Conservation (phyloP, 306 rosid species). For the Citrullus mucosospermus region DNA sequence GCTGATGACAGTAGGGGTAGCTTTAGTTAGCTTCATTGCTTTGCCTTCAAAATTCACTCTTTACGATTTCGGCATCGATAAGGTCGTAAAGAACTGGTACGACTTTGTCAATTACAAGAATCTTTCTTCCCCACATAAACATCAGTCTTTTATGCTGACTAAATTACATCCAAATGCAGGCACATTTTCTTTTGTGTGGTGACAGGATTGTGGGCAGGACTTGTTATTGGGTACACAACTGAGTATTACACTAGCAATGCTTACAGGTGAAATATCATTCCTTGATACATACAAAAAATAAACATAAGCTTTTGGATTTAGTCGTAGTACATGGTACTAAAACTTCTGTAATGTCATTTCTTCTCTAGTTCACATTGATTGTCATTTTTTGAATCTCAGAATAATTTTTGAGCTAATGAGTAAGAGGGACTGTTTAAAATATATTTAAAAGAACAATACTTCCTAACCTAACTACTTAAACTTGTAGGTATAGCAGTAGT, state of each 20-base stretch:
- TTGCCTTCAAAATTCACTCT: constrained; percentile 63
- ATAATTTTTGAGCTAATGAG: background rate
- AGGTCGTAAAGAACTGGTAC: constrained; percentile 57
- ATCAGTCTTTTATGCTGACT: background rate
- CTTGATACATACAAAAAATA: background rate
- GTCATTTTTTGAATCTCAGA: background rate
- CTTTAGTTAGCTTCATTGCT: constrained; percentile 37
- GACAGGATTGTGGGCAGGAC: constrained; percentile 70
- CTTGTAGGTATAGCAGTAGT: background rate
- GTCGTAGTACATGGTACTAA: background rate
- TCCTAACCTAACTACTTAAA: no score
- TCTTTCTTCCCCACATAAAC: background rate
- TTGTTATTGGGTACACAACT: constrained; percentile 57
- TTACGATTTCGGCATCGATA: constrained; percentile 34
- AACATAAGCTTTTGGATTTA: background rate
- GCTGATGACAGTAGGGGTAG: constrained; percentile 52
- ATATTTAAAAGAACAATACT: no score
- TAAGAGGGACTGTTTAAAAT: background rate
- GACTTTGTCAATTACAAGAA: background rate
- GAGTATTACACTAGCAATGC: constrained; percentile 70
- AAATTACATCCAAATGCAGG: constrained; percentile 26
- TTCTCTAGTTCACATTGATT: background rate
- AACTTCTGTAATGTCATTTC: background rate
- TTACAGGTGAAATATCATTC: constrained; percentile 32
- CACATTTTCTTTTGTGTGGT: constrained; percentile 63